A percentile compares a stretch with the other conserved stretches of the same genome.
phyloP scores from a whole-genome alignment of 805 yeast species.

The Alloascoidea hylecoeti region DNA sequence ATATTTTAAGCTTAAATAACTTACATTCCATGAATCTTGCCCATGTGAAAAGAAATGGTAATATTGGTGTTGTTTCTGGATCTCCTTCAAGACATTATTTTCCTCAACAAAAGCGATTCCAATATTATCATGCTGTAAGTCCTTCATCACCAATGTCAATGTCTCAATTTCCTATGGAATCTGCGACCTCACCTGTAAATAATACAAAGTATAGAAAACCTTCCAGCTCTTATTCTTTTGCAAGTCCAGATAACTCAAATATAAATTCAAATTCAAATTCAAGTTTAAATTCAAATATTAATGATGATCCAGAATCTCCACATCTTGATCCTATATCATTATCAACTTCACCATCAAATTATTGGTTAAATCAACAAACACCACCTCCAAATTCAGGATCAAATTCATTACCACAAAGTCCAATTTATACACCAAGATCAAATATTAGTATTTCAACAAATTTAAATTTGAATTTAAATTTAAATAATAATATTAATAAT shows the following conservation, averaged over 20 bases:
- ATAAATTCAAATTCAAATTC: background rate
- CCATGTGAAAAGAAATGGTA: background rate
- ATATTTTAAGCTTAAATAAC: background rate
- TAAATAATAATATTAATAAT: background rate
- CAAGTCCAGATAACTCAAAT: background rate
- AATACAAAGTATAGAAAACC: no score
- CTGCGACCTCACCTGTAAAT: no score
- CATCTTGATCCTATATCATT: background rate
- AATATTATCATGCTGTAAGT: background rate
- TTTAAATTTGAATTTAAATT: background rate
- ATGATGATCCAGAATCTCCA: background rate
- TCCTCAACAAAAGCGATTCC: background rate
- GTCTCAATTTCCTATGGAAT: background rate
- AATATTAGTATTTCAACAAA: background rate
- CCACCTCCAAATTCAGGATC: background rate
- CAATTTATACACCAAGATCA: background rate
- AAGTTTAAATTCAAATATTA: background rate
- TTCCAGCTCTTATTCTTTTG: no score
- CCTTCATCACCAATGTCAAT: background rate
- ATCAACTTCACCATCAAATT: background rate
- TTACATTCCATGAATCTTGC: background rate
- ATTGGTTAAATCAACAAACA: constrained; percentile 1
- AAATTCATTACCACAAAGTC: background rate
- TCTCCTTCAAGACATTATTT: background rate
- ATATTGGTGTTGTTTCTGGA: background rate